A percentile compares a stretch with the other conserved stretches of the same genome.
Evolutionary conservation across 768 basidiomycete genomes (phyloP).

Genomic region (Trametes coccinea): DNA sequence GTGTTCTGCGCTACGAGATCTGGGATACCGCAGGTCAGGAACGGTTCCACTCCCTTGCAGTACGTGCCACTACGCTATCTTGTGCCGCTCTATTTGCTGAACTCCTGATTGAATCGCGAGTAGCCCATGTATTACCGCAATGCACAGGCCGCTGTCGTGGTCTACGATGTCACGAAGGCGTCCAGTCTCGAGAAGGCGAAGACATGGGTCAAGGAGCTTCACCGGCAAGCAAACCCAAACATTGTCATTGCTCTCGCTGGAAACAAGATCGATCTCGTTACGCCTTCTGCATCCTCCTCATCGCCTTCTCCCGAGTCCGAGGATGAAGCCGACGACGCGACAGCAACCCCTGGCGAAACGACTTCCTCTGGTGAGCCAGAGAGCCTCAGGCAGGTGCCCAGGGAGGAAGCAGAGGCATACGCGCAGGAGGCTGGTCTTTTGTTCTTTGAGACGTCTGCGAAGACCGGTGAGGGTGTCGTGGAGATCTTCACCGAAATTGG

Average conservation of each 20-base stretch:
- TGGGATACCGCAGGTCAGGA: conserved; percentile 98
- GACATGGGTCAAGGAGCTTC: conserved; percentile 99
- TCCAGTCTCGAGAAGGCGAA: conserved; percentile 97
- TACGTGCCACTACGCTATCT: conserved; percentile 40
- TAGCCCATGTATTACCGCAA: conserved; percentile 99
- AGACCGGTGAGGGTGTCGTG: conserved; percentile 93
- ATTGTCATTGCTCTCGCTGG: conserved; percentile 98
- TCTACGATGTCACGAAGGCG: conserved; percentile 97
- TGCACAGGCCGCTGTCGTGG: conserved; percentile 96
- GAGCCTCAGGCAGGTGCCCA: conserved; percentile 83
- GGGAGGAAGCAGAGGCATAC: conserved; percentile 95
- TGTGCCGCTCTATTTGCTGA: background rate
- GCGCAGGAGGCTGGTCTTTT: conserved; percentile 92
- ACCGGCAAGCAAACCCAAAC: conserved; percentile 98
- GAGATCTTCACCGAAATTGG: conserved; percentile 99
- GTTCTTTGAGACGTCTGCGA: conserved; percentile 98
- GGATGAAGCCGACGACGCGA: conserved; percentile 92
- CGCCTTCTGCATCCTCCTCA: conserved; percentile 56
- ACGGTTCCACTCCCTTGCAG: conserved; percentile 95
- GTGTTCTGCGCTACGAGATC: conserved; percentile 91
- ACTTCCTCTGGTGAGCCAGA: conserved; percentile 56
- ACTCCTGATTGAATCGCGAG: background rate
- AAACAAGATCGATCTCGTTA: conserved; percentile 94
- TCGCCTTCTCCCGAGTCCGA: conserved; percentile 67
- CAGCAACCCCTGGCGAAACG: conserved; percentile 76